A percentile compares a stretch with the other conserved stretches of the same genome.
Conservation (phyloP, 2,329 filamentous ascomycete species). For the Aspergillus quadrilineatus region DNA sequence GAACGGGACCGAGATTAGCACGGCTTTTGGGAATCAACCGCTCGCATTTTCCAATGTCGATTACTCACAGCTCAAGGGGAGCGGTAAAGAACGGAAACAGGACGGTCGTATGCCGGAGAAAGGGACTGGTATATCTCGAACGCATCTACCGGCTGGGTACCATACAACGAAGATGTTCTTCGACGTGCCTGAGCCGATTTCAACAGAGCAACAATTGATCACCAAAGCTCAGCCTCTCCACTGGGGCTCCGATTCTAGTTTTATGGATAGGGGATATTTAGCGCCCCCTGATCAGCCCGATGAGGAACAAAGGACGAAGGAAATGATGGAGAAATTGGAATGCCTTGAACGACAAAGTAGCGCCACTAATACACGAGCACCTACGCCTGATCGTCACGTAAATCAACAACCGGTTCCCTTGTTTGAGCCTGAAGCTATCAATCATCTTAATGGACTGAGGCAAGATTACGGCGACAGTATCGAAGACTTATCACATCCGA, state of each 20-base stretch:
- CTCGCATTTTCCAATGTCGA: constrained; percentile 28
- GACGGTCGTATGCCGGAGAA: constrained; percentile 14
- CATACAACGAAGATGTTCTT: constrained; percentile 42
- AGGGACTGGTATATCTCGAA: constrained; percentile 17
- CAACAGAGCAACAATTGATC: constrained; percentile 38
- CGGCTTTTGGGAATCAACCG: constrained; percentile 31
- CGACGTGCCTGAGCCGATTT: constrained; percentile 35
- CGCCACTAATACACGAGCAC: constrained; percentile 58
- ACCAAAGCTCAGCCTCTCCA: constrained; percentile 50
- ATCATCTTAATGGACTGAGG: constrained; percentile 11
- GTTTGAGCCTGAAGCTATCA: constrained; percentile 14
- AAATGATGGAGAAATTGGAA: constrained; percentile 57
- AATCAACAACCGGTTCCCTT: constrained; percentile 17
- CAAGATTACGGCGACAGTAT: constrained; percentile 19
- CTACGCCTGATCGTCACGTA: constrained; percentile 51
- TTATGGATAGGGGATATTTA: constrained; percentile 61
- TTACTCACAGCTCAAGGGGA: constrained; percentile 19
- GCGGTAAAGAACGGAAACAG: constrained; percentile 21
- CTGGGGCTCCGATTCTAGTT: constrained; percentile 69
- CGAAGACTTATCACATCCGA: constrained; percentile 29
- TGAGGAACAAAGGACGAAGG: constrained; percentile 56
- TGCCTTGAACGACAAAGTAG: constrained; percentile 60
- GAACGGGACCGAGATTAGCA: constrained; percentile 29
- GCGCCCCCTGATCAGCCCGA: constrained; percentile 59
- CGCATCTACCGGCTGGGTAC: constrained; percentile 31